Evolutionary conservation across 345 rosid species (phyloP).

Genomic region (Ceriops tagal): DNA sequence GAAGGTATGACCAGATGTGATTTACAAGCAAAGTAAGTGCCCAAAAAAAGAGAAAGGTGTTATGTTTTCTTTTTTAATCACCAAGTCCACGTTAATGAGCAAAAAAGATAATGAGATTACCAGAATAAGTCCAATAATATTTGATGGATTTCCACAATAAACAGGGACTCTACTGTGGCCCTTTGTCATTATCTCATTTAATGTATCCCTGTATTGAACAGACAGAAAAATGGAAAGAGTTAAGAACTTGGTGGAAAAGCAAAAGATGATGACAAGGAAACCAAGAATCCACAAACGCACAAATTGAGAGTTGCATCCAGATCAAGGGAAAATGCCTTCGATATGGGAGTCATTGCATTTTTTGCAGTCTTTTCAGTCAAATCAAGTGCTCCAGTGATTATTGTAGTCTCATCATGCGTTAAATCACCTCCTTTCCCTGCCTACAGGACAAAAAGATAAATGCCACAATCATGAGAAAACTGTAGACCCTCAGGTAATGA

Average conservation of each 20-base stretch:
- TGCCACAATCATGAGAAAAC: conserved; percentile 16
- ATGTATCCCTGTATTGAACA: conserved; percentile 55
- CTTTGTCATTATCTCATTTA: conserved; percentile 78
- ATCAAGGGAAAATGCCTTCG: conserved; percentile 96
- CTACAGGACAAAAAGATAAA: conserved; percentile 33
- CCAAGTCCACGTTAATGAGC: background rate
- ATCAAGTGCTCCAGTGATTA: conserved; percentile 94
- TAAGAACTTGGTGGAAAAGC: conserved; percentile 9
- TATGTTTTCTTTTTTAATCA: background rate
- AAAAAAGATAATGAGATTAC: conserved; percentile 35
- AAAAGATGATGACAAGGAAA: conserved; percentile 15
- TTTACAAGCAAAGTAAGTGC: background rate
- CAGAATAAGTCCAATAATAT: conserved; percentile 88
- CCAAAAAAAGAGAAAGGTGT: background rate
- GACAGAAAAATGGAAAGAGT: conserved; percentile 13
- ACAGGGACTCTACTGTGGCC: conserved; percentile 99
- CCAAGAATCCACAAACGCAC: conserved; percentile 55
- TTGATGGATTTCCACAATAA: conserved; percentile 55
- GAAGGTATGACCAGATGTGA: background rate
- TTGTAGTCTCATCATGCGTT: conserved; percentile 91
- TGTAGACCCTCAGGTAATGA: background rate
- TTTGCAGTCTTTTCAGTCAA: conserved; percentile 86
- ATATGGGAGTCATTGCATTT: conserved; percentile 93
- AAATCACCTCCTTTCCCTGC: conserved; percentile 96
- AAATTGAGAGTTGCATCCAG: conserved; percentile 88